Base-by-base conservation (phyloP, 2,329 filamentous ascomycete species). In the Verticillium nonalfalfae region DNA sequence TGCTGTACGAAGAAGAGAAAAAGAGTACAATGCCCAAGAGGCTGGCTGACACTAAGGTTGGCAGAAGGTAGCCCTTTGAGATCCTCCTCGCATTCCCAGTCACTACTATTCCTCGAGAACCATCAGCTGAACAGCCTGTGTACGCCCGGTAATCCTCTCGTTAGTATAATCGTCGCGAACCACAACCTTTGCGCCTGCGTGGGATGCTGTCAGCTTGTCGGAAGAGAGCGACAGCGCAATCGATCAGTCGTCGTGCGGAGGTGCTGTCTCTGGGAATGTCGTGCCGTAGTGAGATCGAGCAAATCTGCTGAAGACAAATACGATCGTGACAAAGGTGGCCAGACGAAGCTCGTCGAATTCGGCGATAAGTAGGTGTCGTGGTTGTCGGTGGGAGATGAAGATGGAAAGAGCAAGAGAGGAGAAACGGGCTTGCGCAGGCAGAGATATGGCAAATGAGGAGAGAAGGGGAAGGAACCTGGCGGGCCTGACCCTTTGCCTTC, bases 11-110 rank as follows among this genome's bases (percentile, higher is more conserved):
- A 60, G 64, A 65, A 71, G 68, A 71, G 72, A 62, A 58, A 65
- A 64, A 66, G 63, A 68, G 63, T 68, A 68, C 66, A 68, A 67
- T 63, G 66, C 66, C 66, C 61, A 63, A 62, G 59, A 62, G 65
- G 66, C 60, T 61, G 63, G 64, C 63, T 61, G 63, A 65, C 63
- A 63, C 60, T 61, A 55, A 56, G 38, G 58, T 61, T 61, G 60
- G 62, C 56, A 64, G 65, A 61, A 66, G 62, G 63, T 59, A 65
- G 61, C 61, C 64, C 63, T 64, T 66, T 65, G 62, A 61, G 61
- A 56, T 57, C 64, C 64, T 66, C 64, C 64, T 61, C 54, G 60
- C 62, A 61, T 10, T 59, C 63, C 64, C 64, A 63, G 64, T 65
- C 61, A 65, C 61, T 63, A 65, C 63, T 62, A 61, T 56, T 61